A percentile compares a stretch with the other conserved stretches of the same genome.
These are phyloP conservation scores for Fragilaria crotonensis DNA, from an alignment of 108 stramenopile species.

Conservation along the genomic window DNA sequence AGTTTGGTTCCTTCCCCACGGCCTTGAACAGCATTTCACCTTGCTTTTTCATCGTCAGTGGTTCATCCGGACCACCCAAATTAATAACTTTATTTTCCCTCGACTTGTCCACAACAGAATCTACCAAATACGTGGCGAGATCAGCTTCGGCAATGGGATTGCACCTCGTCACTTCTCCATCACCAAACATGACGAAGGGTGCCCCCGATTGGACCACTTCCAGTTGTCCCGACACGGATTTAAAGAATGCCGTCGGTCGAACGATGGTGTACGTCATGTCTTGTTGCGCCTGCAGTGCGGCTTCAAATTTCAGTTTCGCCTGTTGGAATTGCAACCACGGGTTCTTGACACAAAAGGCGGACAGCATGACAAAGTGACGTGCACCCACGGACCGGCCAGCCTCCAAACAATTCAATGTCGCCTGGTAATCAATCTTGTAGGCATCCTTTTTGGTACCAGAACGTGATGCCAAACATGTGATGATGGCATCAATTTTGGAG, in stretches of 20 bases:
- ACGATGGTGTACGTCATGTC: conserved; percentile 84
- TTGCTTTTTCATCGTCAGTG: conserved; percentile 86
- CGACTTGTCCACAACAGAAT: conserved; percentile 68
- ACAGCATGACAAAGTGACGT: conserved; percentile 86
- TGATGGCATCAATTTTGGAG: conserved; percentile 49
- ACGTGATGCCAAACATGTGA: conserved; percentile 87
- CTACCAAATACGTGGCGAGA: conserved; percentile 83
- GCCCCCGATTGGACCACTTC: conserved; percentile 89
- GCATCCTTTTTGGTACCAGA: conserved; percentile 91
- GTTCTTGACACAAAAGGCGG: conserved; percentile 92
- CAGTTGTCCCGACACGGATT: conserved; percentile 90
- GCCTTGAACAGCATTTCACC: conserved; percentile 83
- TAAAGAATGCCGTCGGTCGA: conserved; percentile 97
- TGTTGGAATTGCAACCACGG: conserved; percentile 93
- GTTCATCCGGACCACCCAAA: conserved; percentile 91
- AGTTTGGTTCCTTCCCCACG: conserved; percentile 80
- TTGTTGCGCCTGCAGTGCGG: conserved; percentile 46
- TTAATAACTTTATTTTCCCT: conserved; percentile 65
- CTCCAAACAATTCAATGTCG: conserved; percentile 84
- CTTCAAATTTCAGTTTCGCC: conserved; percentile 91
- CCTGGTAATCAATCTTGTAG: conserved; percentile 90
- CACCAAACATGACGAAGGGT: conserved; percentile 94
- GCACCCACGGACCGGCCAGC: conserved; percentile 59
- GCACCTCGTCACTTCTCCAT: conserved; percentile 88
- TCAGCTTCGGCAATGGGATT: conserved; percentile 94